These are phyloP conservation scores for Hygrophila difformis DNA, from an alignment of 257 asterid species.

Conservation along the genomic window DNA sequence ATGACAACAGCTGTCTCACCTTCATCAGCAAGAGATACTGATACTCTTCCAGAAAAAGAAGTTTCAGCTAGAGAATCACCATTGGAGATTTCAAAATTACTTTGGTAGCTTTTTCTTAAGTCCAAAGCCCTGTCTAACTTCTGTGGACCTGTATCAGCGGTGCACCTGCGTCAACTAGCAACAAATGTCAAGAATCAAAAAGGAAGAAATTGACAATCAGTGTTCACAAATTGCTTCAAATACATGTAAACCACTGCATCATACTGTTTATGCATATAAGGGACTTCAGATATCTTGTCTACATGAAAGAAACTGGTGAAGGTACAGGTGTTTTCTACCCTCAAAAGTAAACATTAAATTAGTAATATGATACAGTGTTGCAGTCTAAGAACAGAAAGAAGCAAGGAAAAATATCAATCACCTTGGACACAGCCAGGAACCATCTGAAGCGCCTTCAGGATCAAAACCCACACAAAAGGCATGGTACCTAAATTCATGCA, in stretches of 20 bases:
- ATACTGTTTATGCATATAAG: constrained; percentile 1
- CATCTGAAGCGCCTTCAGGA: constrained; percentile 75
- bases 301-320: constrained; percentile 1
- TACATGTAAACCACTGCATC: neutral
- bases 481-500: constrained; percentile 66
- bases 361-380: constrained; percentile 4
- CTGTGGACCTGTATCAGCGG: constrained; percentile 27
- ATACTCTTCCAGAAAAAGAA: constrained; percentile 66
- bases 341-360: neutral
- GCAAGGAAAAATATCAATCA: constrained; percentile 29
- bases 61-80: constrained; percentile 31
- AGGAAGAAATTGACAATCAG: constrained; percentile 11
- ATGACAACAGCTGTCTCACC: constrained; percentile 83
- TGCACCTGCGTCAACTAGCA: constrained; percentile 63
- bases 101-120: constrained; percentile 27
- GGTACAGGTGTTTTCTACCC: constrained; percentile 1
- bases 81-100: constrained; percentile 25
- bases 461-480: constrained; percentile 98
- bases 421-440: constrained; percentile 98
- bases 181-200: constrained; percentile 23
- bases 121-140: constrained; percentile 22
- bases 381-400: neutral
- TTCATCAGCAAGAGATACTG: constrained; percentile 76
- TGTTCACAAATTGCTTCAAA: neutral
- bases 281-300: neutral